These are phyloP conservation scores for Podospora anserina DNA, from an alignment of 495 filamentous ascomycete genomes.

Conservation along the genomic window DNA sequence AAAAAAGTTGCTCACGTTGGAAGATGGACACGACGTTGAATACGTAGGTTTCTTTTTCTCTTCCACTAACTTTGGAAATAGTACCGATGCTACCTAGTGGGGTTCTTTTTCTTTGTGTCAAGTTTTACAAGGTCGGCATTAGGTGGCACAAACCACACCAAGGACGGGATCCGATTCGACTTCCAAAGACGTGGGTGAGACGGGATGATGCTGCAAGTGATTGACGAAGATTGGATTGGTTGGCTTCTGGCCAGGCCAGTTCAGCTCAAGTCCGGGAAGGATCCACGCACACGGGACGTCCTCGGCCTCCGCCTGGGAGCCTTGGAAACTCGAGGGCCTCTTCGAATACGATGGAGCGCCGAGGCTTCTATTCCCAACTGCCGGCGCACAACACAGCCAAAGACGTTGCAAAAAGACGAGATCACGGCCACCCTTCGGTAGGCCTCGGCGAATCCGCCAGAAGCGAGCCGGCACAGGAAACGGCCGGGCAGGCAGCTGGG, in stretches of 20 bases:
- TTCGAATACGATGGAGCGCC: not conserved
- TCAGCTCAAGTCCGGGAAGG: not conserved
- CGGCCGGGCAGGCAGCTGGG: not conserved
- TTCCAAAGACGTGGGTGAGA: slow-evolving; percentile 5
- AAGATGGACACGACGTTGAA: not conserved
- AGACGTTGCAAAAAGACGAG: not conserved
- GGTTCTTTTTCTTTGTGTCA: not conserved
- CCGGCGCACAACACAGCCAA: not conserved
- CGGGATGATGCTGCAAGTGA: slow-evolving; percentile 1
- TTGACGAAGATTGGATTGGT: not conserved
- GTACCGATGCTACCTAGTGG: not conserved
- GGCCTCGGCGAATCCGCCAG: not conserved
- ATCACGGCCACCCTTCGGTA: not conserved
- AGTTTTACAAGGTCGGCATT: not conserved
- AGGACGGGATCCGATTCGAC: not conserved
- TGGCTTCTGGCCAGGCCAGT: not conserved
- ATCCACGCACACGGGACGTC: not conserved
- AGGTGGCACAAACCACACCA: not conserved
- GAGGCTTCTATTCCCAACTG: not conserved
- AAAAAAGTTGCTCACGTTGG: not conserved
- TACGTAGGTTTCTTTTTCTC: not conserved
- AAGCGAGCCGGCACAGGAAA: not conserved
- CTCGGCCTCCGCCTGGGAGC: not conserved
- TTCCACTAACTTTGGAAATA: not conserved
- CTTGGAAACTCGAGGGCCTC: not conserved